Evolutionary conservation across 148 eudicot species (phyloP), one percentile per base, ranked within the genome.

Genomic region (Agrostemma githago): DNA sequence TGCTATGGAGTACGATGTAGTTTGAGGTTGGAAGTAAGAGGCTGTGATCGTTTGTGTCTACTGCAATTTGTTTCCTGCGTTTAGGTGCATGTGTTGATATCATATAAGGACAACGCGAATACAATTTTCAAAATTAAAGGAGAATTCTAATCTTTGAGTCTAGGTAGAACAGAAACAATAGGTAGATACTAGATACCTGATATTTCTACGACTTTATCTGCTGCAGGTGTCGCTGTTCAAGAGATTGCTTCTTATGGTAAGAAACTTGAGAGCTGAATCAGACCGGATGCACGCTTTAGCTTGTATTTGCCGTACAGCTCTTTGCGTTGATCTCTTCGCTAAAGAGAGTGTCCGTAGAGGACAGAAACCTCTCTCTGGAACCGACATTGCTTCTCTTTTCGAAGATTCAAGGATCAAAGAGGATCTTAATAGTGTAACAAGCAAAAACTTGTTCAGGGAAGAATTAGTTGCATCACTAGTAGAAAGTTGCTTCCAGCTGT

Each of bases 211-310:
- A 37, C 53, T 76, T n/a, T 79, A 57, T 78, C 34, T 78, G 65
- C 68, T 80, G 78, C 84, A 92, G 98, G 98, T 92, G 48, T 90
- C 96, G 7, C 79, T 94, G 77, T 94, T 94, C 78, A 94, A 88
- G 82, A 88, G 89, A 82, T 78, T 94, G 88, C 97, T 94, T 80
- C 87, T 88, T 43, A 94, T 94, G 98, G 98, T 94, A 79, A 91
- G 93, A 77, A 94, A 94, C 88, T 84, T 94, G 84, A 88, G 98
- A 81, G 98, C 98, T 71, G 98, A 94, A 82, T 94, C 98, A 72
- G 98, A 94, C 65, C 91, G 98, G 66, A 94, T 94, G 98, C 98
- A 94, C 86, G 98, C 98, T 72, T 83, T 94, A 81, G 98, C 98
- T n/a, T 94, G 98, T 80, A 94, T 94, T 71, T 91, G 97, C 75